These are phyloP conservation scores for Graphilbum fragrans DNA, from an alignment of 2,329 filamentous ascomycete genomes.

Conservation along the genomic window DNA sequence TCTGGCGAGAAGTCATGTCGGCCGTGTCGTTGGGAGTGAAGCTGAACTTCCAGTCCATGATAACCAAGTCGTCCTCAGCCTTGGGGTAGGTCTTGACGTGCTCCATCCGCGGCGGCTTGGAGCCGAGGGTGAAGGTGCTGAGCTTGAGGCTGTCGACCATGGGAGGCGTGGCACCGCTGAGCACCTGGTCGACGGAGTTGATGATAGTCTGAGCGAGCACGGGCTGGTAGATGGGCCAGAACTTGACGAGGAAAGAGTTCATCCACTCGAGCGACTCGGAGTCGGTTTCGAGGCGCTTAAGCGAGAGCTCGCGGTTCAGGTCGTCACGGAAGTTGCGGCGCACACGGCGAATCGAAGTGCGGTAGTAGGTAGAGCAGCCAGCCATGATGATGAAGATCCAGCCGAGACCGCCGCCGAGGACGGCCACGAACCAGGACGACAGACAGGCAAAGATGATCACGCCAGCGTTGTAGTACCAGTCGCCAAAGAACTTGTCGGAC, in stretches of 20 bases:
- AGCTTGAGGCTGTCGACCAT: slow-evolving; percentile 91
- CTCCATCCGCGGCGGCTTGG: slow-evolving; percentile 90
- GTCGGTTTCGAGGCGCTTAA: slow-evolving; percentile 80
- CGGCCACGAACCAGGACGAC: slow-evolving; percentile 77
- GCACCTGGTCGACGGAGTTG: slow-evolving; percentile 87
- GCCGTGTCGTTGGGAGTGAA: slow-evolving; percentile 92
- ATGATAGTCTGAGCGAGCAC: slow-evolving; percentile 87
- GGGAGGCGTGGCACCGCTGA: slow-evolving; percentile 80
- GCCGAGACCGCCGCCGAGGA: slow-evolving; percentile 79
- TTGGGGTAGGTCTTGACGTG: slow-evolving; percentile 98
- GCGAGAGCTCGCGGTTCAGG: slow-evolving; percentile 69
- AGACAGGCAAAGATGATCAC: slow-evolving; percentile 89
- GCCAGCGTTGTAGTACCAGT: slow-evolving; percentile 98
- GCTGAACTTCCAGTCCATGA: slow-evolving; percentile 99
- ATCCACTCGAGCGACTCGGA: slow-evolving; percentile 96
- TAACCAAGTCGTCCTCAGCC: slow-evolving; percentile 83
- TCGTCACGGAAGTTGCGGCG: slow-evolving; percentile 95
- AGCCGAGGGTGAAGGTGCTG: slow-evolving; percentile 86
- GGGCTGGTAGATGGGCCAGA: slow-evolving; percentile 97
- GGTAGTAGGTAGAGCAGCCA: slow-evolving; percentile 85
- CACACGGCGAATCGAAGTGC: slow-evolving; percentile 86
- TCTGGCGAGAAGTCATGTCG: slow-evolving; percentile 79
- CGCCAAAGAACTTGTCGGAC: slow-evolving; percentile 83
- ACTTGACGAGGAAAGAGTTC: slow-evolving; percentile 96
- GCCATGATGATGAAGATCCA: slow-evolving; percentile 95